Base-by-base conservation (phyloP, 441 rosid species). In the Bruguiera hainesii region DNA sequence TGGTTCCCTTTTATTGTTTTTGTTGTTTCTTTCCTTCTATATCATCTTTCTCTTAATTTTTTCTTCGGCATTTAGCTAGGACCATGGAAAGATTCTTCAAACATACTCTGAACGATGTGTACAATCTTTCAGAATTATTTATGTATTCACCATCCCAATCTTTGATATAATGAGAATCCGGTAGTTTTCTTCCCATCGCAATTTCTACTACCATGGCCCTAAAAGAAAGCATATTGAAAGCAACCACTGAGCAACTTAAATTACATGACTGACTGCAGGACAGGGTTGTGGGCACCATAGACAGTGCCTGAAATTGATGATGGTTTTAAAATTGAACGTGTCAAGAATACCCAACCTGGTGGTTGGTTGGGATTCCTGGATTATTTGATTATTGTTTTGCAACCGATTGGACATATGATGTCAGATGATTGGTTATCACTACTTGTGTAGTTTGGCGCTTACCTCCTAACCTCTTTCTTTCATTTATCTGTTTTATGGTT, bases 251-350 rank as follows among this genome's bases (percentile, higher is more conserved):
- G 55, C 21, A 63, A 26, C n/a, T 3, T 15, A 39, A 39, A 13
- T 28, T 7, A 42, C 15, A 31, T 9, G 10, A 48, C 60, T 19
- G 61, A 0, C 4, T 11, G 48, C 37, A 51, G 55, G 5, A 8
- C 49, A 2, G 13, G 33, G 26, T 64, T 65, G 76, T 56, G 65
- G 60, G 65, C 20, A 25, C 39, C 30, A 29, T 61, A 42, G 31
- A 35, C 46, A 10, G 19, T 61, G 42, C 61, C 55, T 50, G 51
- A n/a, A 70, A 53, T n/a, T 25, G 15, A 30, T 23, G 16, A 67
- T 56, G 42, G 66, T 50, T 28, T 62, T 42, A 3, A 42, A 62
- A 65, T 25, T 73, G 53, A 29, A 78, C 35, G 64, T 20, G 57
- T 10, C 62, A 52, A 52, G 15, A 28, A 30, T 62, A 65, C 48